Base-by-base conservation (phyloP, 805 yeast genomes). In the Myxozyma geophila region DNA sequence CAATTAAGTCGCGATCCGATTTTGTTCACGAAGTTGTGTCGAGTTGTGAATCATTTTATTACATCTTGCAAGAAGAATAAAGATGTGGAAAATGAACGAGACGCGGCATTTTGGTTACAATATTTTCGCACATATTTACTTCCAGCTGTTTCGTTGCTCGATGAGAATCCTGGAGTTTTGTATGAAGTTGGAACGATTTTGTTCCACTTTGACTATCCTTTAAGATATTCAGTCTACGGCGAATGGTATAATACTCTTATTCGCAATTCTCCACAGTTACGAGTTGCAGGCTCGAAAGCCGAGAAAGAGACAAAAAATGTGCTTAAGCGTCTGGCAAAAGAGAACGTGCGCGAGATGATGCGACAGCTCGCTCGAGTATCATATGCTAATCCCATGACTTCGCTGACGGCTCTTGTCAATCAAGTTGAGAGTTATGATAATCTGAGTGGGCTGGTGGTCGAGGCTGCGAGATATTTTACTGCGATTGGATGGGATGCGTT, bases 401-500 rank as follows among this genome's bases (percentile, higher is more conserved):
- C 92, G 13, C 83, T 92, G 50, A 77, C 83, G 23, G 87, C 89
- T 0, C 81, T 90, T 52, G 80, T 92, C 10, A 85, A 85, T 52
- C 97, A 91, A 72, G 85, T 93, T 67, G 98, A 93, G 75, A 90
- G 95, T 77, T 93, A 93, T 73, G 96, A 89, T 72, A 93, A 93
- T 72, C 82, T 93, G 67, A 88, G 87, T 51, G 86, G 85, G 44
- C 79, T 93, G 62, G 85, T 93, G 7, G 92, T 90, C 9, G 87
- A 87, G 53, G 84, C 95, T 7, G 91, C 97, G 0, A 79, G 85
- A 47, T 87, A 84, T 71, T 90, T 91, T 73, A 87, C 87, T 56
- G 82, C 78, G 5, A 87, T 88, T 70, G 91, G 92, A 0, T 91
- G 96, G 92, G 98, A 93, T 74, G 89, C 86, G 1, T 75, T 93